A percentile compares a stretch with the other conserved stretches of the same genome.
phyloP scores from a whole-genome alignment of 179 eudicot genomes.

The Corrigiola litoralis region DNA sequence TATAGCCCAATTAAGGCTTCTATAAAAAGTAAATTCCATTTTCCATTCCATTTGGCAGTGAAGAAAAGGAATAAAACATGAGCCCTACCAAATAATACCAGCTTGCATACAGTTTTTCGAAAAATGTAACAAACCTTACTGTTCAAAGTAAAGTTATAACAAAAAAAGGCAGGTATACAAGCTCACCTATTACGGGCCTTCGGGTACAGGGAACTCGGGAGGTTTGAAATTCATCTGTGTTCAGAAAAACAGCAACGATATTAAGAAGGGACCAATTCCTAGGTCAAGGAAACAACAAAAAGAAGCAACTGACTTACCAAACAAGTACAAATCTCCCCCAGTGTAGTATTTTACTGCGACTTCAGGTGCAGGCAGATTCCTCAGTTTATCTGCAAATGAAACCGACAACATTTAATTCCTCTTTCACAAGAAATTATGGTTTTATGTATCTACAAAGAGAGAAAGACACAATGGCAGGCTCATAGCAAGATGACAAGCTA shows the following conservation, averaged over 20 bases:
- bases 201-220: slow-evolving; percentile 75
- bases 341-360: slow-evolving; percentile 91
- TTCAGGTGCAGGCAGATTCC: slow-evolving; percentile 70
- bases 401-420: not conserved
- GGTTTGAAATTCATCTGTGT: slow-evolving; percentile 94
- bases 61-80: too few relatives aligned
- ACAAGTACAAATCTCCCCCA: slow-evolving; percentile 80
- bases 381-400: slow-evolving; percentile 55
- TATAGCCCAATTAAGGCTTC: too few relatives aligned
- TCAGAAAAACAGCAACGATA: slow-evolving; percentile 3
- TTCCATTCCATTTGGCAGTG: too few relatives aligned
- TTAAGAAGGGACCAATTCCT: slow-evolving; percentile 1
- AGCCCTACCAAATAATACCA: too few relatives aligned
- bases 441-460: not conserved
- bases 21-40: too few relatives aligned
- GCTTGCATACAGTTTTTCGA: too few relatives aligned
- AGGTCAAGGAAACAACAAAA: slow-evolving; percentile 6
- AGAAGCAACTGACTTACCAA: slow-evolving; percentile 53
- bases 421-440: not conserved
- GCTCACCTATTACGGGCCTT: slow-evolving; percentile 80
- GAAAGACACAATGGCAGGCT: too few relatives aligned
- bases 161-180: not conserved
- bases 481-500: too few relatives aligned
- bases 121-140: not conserved
- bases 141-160: not conserved